Conservation (phyloP, 2,329 filamentous ascomycete genomes). For the Colletotrichum acutatum region DNA sequence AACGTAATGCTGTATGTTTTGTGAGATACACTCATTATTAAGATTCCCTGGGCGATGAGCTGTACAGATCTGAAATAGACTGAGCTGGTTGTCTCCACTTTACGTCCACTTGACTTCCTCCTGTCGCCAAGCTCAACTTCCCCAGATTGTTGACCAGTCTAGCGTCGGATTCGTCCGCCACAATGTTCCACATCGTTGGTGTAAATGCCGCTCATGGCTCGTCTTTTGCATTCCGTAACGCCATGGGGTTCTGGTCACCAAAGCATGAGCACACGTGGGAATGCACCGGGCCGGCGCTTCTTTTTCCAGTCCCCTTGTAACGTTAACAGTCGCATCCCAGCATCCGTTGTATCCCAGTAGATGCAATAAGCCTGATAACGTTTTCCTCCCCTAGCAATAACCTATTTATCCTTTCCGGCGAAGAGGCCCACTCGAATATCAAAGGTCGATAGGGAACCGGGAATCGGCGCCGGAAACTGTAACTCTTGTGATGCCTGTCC, state of each 20-base stretch:
- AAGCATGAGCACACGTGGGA: background rate
- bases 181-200: background rate
- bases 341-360: background rate
- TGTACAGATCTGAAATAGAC: background rate
- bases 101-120: background rate
- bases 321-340: background rate
- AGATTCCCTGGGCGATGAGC: background rate
- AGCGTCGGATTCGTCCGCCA: background rate
- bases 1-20: background rate
- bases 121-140: background rate
- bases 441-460: background rate
- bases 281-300: background rate
- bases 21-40: background rate
- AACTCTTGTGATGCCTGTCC: background rate
- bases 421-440: background rate
- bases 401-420: background rate
- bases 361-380: background rate
- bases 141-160: background rate
- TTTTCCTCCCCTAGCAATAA: background rate
- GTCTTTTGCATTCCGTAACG: too few relatives aligned
- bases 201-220: background rate
- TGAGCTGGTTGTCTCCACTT: background rate
- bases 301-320: background rate
- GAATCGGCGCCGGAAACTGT: background rate
- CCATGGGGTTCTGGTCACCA: background rate